These are phyloP conservation scores for Colletotrichum euphorbiae DNA, from an alignment of 2,329 filamentous ascomycete genomes.

Conservation along the genomic window DNA sequence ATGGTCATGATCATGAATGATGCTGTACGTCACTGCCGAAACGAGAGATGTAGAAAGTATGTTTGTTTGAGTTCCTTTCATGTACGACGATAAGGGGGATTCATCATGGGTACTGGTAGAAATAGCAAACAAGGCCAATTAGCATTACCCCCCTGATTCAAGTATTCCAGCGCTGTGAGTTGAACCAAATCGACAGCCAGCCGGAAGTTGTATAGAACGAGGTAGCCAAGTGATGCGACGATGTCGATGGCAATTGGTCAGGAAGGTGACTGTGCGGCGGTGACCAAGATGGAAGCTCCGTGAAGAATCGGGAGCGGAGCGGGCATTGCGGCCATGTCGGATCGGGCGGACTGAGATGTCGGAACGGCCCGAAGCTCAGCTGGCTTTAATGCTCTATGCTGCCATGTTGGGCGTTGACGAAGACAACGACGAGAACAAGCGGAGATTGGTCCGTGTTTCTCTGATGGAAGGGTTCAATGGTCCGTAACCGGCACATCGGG, in stretches of 20 bases:
- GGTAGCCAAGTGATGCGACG: neutral
- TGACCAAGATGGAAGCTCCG: constrained; percentile 36
- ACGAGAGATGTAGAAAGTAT: constrained; percentile 27
- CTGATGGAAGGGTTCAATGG: neutral
- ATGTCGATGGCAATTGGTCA: neutral
- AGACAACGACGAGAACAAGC: neutral
- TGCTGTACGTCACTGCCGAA: constrained; percentile 37
- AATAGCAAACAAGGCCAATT: constrained; percentile 26
- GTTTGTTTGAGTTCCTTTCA: constrained; percentile 10
- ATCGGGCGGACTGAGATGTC: neutral
- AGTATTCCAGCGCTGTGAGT: no score
- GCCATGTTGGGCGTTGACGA: no score
- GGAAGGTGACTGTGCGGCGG: neutral
- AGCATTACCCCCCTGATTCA: neutral
- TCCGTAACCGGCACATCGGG: constrained; percentile 20
- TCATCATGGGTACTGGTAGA: constrained; percentile 21
- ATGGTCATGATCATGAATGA: constrained; percentile 34
- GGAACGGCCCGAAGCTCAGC: no score
- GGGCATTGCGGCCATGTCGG: neutral
- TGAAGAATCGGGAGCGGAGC: constrained; percentile 14
- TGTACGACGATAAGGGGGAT: constrained; percentile 10
- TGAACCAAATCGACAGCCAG: no score
- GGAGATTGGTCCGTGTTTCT: no score
- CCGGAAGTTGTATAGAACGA: no score
- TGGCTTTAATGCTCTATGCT: no score